phyloP scores from a whole-genome alignment of 73 alveolate species.

The Paramecium tetraurelia region DNA sequence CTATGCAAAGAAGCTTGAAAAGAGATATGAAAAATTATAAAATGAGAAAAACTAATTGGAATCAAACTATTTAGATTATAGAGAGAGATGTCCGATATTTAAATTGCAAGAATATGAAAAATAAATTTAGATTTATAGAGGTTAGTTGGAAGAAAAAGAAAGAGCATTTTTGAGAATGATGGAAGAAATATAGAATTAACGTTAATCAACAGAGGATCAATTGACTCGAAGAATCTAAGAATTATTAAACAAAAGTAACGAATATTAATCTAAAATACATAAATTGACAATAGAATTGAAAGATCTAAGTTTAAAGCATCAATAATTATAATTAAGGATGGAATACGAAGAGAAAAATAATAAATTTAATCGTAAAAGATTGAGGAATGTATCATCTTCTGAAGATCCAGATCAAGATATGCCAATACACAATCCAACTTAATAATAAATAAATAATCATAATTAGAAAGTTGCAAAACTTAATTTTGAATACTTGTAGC shows the following conservation, averaged over 20 bases:
- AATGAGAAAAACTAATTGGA: neutral
- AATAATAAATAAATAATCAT: neutral
- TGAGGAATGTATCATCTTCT: neutral
- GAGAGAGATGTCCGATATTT: neutral
- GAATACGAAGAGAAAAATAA: conserved; percentile 12
- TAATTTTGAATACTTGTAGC: neutral
- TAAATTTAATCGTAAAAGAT: neutral
- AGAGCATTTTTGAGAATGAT: neutral
- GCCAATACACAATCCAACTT: neutral
- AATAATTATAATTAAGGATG: neutral
- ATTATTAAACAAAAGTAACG: neutral
- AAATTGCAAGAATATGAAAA: conserved; percentile 11
- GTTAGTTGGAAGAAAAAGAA: conserved; percentile 1
- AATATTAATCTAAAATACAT: neutral
- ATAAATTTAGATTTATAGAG: neutral
- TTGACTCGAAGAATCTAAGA: neutral
- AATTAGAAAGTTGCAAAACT: neutral
- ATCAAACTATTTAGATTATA: neutral
- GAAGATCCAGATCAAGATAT: neutral
- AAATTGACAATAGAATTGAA: neutral
- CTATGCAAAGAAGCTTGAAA: neutral
- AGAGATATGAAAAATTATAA: neutral
- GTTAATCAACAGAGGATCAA: neutral
- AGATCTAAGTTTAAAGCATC: neutral
- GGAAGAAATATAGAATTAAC: neutral